Evolutionary conservation across 2,329 filamentous ascomycete genomes (phyloP), one percentile per base, ranked within the genome.

Genomic region (Aspergillus sp.): DNA sequence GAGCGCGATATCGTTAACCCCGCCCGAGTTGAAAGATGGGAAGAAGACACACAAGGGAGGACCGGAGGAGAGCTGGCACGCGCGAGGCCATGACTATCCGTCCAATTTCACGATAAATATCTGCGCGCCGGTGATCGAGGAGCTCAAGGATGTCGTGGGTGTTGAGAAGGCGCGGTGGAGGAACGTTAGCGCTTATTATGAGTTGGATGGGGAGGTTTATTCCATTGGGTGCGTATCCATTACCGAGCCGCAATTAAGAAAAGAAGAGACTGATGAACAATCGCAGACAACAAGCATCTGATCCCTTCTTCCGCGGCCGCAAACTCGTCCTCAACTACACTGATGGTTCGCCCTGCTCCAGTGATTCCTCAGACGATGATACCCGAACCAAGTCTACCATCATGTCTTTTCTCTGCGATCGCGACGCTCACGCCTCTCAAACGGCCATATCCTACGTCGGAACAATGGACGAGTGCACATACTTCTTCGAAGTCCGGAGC

Each of bases 401-500:
- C 49, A 89, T 98, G 68, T 93, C 90, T 20, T 91, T 97, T 66
- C 84, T 93, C 55, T 98, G 93, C 74, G 90, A 96, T 64, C 82
- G 82, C 53, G 90, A 96, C 59, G 83, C 88, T 1, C 74, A 84
- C 1, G 78, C 77, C 25, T 80, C 81, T 4, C 77, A 80, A 37
- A 84, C 90, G 3, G 79, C 80, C 4, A 76, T 93, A 33, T 89
- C 88, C 17, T 98, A 95, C 65, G 85, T 97, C 50, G 88, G 87
- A 50, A 85, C 90, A 52, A 85, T 88, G 37, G 90, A 97, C 64
- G 85, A 94, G 51, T 98, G 93, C 76, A 83, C 88, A 25, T 98
- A 97, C 71, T 87, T 95, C 70, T 98, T 98, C 73, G 90, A 97
- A 67, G 85, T 90, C 44, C 86, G 91, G 55, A 93, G 88, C 20